Base-by-base conservation (phyloP, 2,329 filamentous ascomycete species). In the Bipolaris bicolor region DNA sequence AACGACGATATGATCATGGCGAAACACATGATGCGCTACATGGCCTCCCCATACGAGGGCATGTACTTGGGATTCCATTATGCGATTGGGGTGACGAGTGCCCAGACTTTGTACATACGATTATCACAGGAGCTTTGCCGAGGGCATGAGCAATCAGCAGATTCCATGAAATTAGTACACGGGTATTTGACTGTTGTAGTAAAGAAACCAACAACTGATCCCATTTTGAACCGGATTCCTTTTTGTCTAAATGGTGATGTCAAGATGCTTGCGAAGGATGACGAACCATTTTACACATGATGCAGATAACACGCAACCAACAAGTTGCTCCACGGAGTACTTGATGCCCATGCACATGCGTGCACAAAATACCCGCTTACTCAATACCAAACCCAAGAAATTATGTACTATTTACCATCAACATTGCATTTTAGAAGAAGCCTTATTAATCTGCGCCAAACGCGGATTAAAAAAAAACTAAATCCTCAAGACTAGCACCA, bases 1-100 rank as follows among this genome's bases (percentile, higher is more conserved):
- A 67, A 76, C 62, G 70, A 74, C 64, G 69, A 70, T 67, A 76
- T 72, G 73, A 76, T 74, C 63, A 75, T 66, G 65, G 72, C 62
- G 62, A 69, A 65, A 73, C 57, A 66, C 67, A 66, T 46, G 51
- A 66, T 56, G 55, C 58, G 58, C 59, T 61, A 60, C 55, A 65
- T 60, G 59, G 62, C 57, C 57, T n/a, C 58, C 56, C 57, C 53
- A 55, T 61, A 60, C 66, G 58, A 65, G 62, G 62, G 50, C 64
- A 60, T 59, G 58, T 58, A 26, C 7, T 57, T 55, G 43, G 50
- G 53, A 55, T 60, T 54, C 43, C 58, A 60, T 63, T 52, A 56
- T 56, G 57, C 52, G 52, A 60, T 56, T 49, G 49, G 57, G 49
- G 57, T 55, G 48, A 52, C 59, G 46, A 53, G 64, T 60, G 61